Evolutionary conservation across 169 alveolate species (phyloP).

Genomic region (Babesia sp.): DNA sequence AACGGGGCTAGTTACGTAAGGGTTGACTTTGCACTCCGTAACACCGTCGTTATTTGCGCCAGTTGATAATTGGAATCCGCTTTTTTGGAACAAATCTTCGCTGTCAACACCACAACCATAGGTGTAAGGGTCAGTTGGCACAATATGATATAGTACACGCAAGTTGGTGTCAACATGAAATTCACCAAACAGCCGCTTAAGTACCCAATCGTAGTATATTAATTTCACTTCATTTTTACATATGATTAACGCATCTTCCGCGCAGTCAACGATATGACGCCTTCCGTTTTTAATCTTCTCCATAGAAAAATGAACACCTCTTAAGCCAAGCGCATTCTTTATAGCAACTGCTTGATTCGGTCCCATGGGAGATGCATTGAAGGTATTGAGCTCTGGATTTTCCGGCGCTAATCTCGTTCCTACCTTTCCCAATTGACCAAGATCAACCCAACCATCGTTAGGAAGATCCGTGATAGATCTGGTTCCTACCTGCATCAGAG

Average conservation of each 20-base stretch:
- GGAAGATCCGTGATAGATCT: neutral
- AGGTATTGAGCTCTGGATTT: neutral
- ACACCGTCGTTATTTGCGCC: neutral
- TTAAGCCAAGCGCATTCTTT: neutral
- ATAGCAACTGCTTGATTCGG: neutral
- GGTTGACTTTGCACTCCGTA: conserved; percentile 32
- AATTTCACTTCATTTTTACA: neutral
- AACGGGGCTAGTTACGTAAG: conserved; percentile 29
- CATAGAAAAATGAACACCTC: neutral
- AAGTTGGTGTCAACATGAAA: neutral
- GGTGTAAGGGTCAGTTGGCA: conserved; percentile 68
- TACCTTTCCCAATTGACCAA: conserved; percentile 5
- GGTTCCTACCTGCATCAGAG: neutral
- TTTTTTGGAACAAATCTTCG: conserved; percentile 1
- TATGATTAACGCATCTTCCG: conserved; percentile 28
- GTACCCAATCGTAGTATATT: conserved; percentile 32
- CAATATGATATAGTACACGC: neutral
- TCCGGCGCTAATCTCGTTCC: neutral
- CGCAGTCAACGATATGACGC: neutral
- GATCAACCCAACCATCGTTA: neutral
- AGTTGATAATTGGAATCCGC: neutral
- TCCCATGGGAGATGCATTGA: neutral
- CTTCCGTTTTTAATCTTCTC: neutral
- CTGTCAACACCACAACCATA: conserved; percentile 61
- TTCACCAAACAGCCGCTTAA: neutral